These are phyloP conservation scores for Barbarea vulgaris DNA, from an alignment of 345 rosid species.

Conservation along the genomic window DNA sequence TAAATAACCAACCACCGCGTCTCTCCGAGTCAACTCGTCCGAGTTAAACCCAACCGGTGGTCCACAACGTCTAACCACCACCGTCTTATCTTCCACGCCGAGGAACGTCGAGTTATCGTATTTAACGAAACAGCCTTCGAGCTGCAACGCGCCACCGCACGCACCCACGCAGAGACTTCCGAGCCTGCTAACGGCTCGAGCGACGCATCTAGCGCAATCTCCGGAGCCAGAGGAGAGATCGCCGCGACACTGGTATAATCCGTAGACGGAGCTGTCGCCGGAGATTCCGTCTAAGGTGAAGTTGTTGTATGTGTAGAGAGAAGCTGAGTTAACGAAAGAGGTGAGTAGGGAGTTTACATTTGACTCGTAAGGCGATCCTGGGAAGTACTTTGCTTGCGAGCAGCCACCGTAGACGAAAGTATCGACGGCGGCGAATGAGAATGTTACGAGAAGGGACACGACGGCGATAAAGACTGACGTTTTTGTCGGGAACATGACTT, in stretches of 20 bases:
- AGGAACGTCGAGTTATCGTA: constrained; percentile 61
- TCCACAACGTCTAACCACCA: constrained; percentile 61
- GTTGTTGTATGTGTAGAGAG: constrained; percentile 67
- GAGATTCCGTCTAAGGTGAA: constrained; percentile 49
- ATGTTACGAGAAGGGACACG: constrained; percentile 29
- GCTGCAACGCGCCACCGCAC: constrained; percentile 75
- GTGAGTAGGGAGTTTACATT: constrained; percentile 80
- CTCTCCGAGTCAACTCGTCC: constrained; percentile 50
- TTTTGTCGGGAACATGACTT: constrained; percentile 24
- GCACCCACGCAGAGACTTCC: constrained; percentile 59
- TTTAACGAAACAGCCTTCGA: constrained; percentile 70
- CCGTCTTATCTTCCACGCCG: constrained; percentile 59
- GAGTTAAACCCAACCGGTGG: constrained; percentile 57
- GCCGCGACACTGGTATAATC: constrained; percentile 89
- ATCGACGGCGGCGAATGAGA: constrained; percentile 54
- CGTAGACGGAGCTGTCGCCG: constrained; percentile 46
- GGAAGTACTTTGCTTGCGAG: constrained; percentile 57
- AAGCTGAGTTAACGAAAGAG: constrained; percentile 86
- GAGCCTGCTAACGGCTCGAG: constrained; percentile 63
- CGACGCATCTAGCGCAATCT: constrained; percentile 68
- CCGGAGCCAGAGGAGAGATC: constrained; percentile 58
- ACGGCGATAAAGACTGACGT: constrained; percentile 15
- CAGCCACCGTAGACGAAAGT: constrained; percentile 85
- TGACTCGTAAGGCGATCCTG: constrained; percentile 63
- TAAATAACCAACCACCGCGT: constrained; percentile 59